Evolutionary conservation across 2,329 filamentous ascomycete species (phyloP).

Genomic region (Paramyrothecium roridum): DNA sequence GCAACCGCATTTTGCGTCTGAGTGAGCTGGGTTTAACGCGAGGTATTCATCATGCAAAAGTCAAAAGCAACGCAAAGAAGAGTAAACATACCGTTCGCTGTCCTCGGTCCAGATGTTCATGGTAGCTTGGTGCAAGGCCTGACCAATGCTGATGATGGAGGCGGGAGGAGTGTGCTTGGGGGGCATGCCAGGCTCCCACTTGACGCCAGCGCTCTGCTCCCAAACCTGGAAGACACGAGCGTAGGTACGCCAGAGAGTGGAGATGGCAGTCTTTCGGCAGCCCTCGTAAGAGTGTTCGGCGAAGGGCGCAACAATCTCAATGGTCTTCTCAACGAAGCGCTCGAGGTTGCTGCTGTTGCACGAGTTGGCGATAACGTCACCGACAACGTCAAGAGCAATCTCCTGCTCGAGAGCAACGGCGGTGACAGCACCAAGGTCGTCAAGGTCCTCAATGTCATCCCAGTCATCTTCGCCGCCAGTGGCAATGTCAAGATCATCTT

Average conservation of each 20-base stretch:
- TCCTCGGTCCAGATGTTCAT: conserved; percentile 86
- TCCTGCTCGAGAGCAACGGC: conserved; percentile 95
- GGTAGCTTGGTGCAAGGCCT: conserved; percentile 81
- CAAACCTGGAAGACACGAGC: conserved; percentile 86
- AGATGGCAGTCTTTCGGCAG: conserved; percentile 86
- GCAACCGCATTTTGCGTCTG: conserved; percentile 87
- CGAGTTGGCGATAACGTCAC: conserved; percentile 86
- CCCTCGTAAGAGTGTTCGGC: conserved; percentile 90
- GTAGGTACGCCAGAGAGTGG: conserved; percentile 90
- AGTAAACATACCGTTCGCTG: conserved; percentile 77
- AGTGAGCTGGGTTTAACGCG: conserved; percentile 99
- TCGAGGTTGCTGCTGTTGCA: conserved; percentile 70
- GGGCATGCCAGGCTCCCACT: conserved; percentile 88
- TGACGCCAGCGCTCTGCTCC: conserved; percentile 69
- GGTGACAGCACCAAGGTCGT: conserved; percentile 81
- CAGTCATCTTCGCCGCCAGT: conserved; percentile 50
- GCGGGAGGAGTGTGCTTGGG: conserved; percentile 74
- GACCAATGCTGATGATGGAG: conserved; percentile 80
- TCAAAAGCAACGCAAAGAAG: conserved; percentile 13
- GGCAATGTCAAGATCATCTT: conserved; percentile 51
- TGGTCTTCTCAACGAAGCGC: conserved; percentile 83
- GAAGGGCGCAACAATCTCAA: conserved; percentile 76
- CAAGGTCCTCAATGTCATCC: conserved; percentile 73
- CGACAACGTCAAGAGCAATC: conserved; percentile 91
- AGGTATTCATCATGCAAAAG: conserved; percentile 72